These are phyloP conservation scores for Alternaria arborescens DNA, from an alignment of 2,329 filamentous ascomycete genomes.

Conservation along the genomic window DNA sequence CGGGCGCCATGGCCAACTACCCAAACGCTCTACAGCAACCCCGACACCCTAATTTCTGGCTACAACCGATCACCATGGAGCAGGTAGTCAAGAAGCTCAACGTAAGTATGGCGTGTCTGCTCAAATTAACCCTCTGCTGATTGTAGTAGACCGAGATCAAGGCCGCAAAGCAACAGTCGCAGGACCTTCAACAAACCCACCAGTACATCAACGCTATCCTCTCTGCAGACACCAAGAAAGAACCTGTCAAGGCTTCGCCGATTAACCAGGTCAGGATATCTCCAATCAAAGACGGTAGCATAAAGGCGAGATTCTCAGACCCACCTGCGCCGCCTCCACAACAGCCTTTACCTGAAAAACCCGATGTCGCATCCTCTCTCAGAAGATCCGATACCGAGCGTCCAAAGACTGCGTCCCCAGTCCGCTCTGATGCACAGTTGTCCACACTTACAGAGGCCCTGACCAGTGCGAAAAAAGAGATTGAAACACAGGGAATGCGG, in stretches of 20 bases:
- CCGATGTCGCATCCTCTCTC: constrained; percentile 73
- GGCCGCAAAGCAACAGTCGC: constrained; percentile 83
- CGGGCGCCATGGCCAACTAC: constrained; percentile 65
- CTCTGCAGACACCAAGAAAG: constrained; percentile 71
- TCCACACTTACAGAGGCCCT: constrained; percentile 85
- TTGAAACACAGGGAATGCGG: constrained; percentile 81
- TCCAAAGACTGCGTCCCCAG: constrained; percentile 69
- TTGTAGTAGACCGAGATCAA: constrained; percentile 81
- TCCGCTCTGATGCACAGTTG: constrained; percentile 76
- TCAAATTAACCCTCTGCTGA: constrained; percentile 21
- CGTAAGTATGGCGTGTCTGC: constrained; percentile 61
- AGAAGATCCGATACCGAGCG: constrained; percentile 81
- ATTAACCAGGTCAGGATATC: constrained; percentile 54
- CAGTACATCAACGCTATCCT: constrained; percentile 82
- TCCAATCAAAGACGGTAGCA: constrained; percentile 66
- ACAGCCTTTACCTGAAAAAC: constrained; percentile 92
- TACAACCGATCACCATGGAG: constrained; percentile 90
- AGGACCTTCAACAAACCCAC: constrained; percentile 82
- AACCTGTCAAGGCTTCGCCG: constrained; percentile 57
- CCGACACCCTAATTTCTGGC: constrained; percentile 80
- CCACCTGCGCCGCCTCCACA: constrained; percentile 93
- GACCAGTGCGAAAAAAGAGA: constrained; percentile 82
- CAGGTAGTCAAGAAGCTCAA: constrained; percentile 89
- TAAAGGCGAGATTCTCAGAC: constrained; percentile 87
- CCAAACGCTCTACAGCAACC: constrained; percentile 72